phyloP scores from a whole-genome alignment of 2,329 filamentous ascomycete species.

The Colletotrichum sansevieriae region DNA sequence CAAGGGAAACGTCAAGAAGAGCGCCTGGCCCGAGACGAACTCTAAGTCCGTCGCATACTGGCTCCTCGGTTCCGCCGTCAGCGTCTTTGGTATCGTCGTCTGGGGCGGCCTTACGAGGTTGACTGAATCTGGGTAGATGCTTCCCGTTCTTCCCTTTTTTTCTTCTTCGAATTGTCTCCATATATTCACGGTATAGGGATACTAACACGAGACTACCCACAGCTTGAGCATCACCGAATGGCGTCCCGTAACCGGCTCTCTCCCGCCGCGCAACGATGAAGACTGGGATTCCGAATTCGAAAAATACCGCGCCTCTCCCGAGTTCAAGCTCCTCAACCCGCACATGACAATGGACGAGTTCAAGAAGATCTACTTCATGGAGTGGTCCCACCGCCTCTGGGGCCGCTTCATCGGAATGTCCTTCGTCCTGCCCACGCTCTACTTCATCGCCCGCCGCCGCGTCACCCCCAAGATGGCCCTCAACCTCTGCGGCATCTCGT shows the following conservation, averaged over 20 bases:
- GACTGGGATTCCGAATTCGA: slow-evolving; percentile 95
- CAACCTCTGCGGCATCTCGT: slow-evolving; percentile 85
- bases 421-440: slow-evolving; percentile 88
- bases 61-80: slow-evolving; percentile 90
- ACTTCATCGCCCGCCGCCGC: slow-evolving; percentile 85
- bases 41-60: slow-evolving; percentile 88
- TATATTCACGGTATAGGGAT: too few relatives aligned
- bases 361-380: slow-evolving; percentile 99
- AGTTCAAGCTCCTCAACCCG: slow-evolving; percentile 92
- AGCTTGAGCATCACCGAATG: slow-evolving; percentile 99
- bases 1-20: slow-evolving; percentile 47
- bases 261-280: slow-evolving; percentile 81
- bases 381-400: slow-evolving; percentile 97
- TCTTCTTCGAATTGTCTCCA: too few relatives aligned
- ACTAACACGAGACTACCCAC: not conserved
- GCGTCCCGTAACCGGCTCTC: slow-evolving; percentile 92
- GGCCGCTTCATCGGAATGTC: slow-evolving; percentile 90
- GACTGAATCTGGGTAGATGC: slow-evolving; percentile 88
- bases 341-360: slow-evolving; percentile 94
- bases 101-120: slow-evolving; percentile 93
- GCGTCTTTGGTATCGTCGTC: slow-evolving; percentile 96
- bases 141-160: not conserved
- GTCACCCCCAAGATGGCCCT: slow-evolving; percentile 84
- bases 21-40: slow-evolving; percentile 70
- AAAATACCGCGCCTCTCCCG: slow-evolving; percentile 92